Evolutionary conservation across 257 asterid species (phyloP), one percentile per base, ranked within the genome.

Genomic region (Solanum arcanum): DNA sequence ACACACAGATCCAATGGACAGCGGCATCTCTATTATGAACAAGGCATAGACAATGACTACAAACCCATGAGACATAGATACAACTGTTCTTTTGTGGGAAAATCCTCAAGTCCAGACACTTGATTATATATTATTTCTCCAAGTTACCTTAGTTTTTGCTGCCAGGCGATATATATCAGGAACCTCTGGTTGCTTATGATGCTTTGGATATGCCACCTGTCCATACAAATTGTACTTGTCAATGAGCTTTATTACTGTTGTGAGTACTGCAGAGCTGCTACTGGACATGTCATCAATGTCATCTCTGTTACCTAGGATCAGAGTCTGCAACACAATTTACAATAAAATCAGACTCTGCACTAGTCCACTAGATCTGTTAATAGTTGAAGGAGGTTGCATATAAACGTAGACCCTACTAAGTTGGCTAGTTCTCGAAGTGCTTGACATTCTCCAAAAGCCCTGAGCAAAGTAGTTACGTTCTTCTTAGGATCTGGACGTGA

Each of bases 401-500:
- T 35, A 85, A 25, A 75, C 86, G 60, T 60, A 87, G 85, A 35
- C 70, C 73, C 29, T 92, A 94, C 95, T 93, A 94, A 86, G 89
- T 94, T 94, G 86, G 97, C 95, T 83, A 94, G 93, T 88, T 94
- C 94, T 31, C 94, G 89, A n/a, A 94, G 97, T 81, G 91, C 94
- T 82, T 89, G 94, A 83, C 95, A 91, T 88, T 93, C 97, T 86
- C 97, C 97, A 59, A 91, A 92, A 76, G 97, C 97, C 93, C 92
- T 90, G 89, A 94, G 92, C 88, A 94, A 90, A 75, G 93, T 92
- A 83, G 93, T 93, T 33, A 94, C 89, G 86, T 93, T 94, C 89
- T 93, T 94, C 91, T 94, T 93, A 72, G 97, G 95, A 88, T 94
- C 95, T 15, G 97, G 95, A 68, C 94, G 93, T 41, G 97, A 92